Conservation (phyloP, 2,329 filamentous ascomycete genomes). For the Aspergillus calidoustus region DNA sequence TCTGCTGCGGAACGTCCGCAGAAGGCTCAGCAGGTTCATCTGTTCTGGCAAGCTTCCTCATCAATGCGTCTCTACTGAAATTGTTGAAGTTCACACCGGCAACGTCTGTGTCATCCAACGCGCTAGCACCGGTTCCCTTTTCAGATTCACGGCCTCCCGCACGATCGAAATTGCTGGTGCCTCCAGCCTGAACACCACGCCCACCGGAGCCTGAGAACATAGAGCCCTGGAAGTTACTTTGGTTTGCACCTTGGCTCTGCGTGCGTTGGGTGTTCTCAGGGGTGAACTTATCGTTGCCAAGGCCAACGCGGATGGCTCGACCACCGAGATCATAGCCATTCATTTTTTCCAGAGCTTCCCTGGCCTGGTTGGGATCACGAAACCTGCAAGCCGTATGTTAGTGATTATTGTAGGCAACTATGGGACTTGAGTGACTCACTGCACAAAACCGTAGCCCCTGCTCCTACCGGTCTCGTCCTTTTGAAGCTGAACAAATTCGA, state of each 20-base stretch:
- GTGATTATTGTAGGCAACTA: neutral
- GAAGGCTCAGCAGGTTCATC: slow-evolving; percentile 71
- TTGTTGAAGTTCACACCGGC: slow-evolving; percentile 99
- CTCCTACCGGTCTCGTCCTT: slow-evolving; percentile 92
- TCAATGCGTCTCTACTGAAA: slow-evolving; percentile 96
- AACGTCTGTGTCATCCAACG: slow-evolving; percentile 96
- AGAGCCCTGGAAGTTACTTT: slow-evolving; percentile 80
- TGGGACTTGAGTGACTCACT: slow-evolving; percentile 65
- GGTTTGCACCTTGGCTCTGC: slow-evolving; percentile 71
- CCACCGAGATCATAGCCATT: slow-evolving; percentile 98
- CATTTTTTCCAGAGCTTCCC: slow-evolving; percentile 97
- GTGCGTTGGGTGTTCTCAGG: slow-evolving; percentile 95
- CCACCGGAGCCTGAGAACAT: slow-evolving; percentile 89
- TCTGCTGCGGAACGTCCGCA: slow-evolving; percentile 70
- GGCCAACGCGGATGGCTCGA: slow-evolving; percentile 95
- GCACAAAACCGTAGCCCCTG: slow-evolving; percentile 96
- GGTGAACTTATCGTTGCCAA: slow-evolving; percentile 99
- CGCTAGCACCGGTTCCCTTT: slow-evolving; percentile 86
- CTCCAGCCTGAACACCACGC: slow-evolving; percentile 80
- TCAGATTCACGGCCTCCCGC: slow-evolving; percentile 86
- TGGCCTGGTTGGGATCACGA: slow-evolving; percentile 85
- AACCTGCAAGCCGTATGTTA: slow-evolving; percentile 61
- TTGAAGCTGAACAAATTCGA: slow-evolving; percentile 96
- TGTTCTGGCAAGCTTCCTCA: slow-evolving; percentile 96
- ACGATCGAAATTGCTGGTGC: slow-evolving; percentile 79